Base-by-base conservation (phyloP, 306 rosid genomes). In the Fagus sylvatica region DNA sequence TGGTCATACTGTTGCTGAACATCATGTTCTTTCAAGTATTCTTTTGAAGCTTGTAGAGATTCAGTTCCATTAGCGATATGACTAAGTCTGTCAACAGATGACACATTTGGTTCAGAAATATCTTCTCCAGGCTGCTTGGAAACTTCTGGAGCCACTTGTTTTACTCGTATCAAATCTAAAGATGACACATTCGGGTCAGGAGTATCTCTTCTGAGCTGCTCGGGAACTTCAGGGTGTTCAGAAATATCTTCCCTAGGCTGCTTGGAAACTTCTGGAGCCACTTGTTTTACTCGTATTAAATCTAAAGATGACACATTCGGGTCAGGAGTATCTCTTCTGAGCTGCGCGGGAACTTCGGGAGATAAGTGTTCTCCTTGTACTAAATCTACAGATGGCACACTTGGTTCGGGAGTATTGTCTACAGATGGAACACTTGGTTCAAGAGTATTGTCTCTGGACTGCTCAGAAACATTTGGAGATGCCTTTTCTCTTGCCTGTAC, bases 41-140 rank as follows among this genome's bases (percentile, higher is more conserved):
- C 89, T 82, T 74, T 77, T 39, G 84, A 71, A 75, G 78, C 57
- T 83, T 78, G 85, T 42, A 78, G 51, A 6, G 64, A 62, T 79
- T 83, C 86, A 75, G 75, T 84, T 84, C 66, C 89, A 48, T 82
- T 41, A 53, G 83, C 72, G 42, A 82, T 76, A 87, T 75, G 75
- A 74, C 46, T 60, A 49, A 72, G 79, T 55, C 79, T 73, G 53
- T 66, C 86, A 42, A 77, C 87, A 19, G 84, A 82, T 43, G 86
- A 72, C 51, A 67, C 42, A 66, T 73, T 77, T 30, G 82, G 49
- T 81, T 80, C 81, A 30, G 83, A 73, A 68, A 65, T 54, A 43
- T 69, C 74, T 37, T 74, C 79, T 77, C 78, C 68, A 0, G 60
- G 74, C 78, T 69, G 80, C 74, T 83, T 64, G 36, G 81, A 76